Base-by-base conservation (phyloP, 2,329 filamentous ascomycete species). In the Apiospora hydei region DNA sequence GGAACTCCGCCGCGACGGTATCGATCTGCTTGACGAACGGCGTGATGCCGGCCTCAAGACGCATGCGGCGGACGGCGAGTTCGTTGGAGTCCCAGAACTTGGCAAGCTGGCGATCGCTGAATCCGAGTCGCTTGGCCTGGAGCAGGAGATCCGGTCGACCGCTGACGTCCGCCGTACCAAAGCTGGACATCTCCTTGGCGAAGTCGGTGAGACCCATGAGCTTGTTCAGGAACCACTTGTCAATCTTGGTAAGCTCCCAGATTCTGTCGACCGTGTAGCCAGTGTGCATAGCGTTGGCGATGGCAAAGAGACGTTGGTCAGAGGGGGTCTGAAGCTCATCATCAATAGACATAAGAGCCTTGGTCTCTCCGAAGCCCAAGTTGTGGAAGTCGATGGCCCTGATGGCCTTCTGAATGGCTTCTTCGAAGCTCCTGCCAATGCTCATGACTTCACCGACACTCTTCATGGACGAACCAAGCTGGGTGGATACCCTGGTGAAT, bases 381-480 rank as follows among this genome's bases (percentile, higher is more conserved):
- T 98, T 98, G 86, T 96, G 92, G 84, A 94, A 96, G 82, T 99
- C 96, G 72, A 98, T 96, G 53, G 94, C 92, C 69, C 96, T 92
- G 78, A 99, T 99, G 26, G 96, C 96, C 84, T 98, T 99, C 79
- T 99, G 96, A 57, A 99, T 98, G 11, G 96, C 96, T 84, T 99
- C 96, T 83, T 99, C 96, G 77, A 99, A 99, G 0, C 94, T 97
- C 76, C 96, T 88, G 72, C 96, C 96, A 77, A 99, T 98, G 79
- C 93, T 96, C 96, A 99, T 98, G 76, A 99, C 96, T 82, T 99
- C 96, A 80, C 96, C 96, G 70, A 99, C 95, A 89, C 94, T 98
- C 92, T 98, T 99, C 96, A 99, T 99, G 16, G 96, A 98, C 3
- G 96, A 98, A 43, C 95, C 96, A 34, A 99, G 92, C 80, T 97